Conservation (phyloP, 257 asterid species). For the Solanum chiquidenum region DNA sequence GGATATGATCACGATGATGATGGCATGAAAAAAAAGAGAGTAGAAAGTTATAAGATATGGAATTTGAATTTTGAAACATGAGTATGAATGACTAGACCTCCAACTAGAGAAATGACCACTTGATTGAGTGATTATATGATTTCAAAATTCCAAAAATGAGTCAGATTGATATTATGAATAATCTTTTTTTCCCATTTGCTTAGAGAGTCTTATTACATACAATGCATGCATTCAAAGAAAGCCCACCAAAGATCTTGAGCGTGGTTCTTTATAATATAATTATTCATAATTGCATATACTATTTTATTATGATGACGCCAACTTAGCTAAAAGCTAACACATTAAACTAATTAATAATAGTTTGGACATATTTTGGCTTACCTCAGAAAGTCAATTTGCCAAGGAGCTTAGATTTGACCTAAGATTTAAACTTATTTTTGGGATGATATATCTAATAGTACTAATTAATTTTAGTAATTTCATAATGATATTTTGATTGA, state of each 20-base stretch:
- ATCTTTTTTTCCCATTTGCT: not conserved
- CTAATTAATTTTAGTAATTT: too few species aligned
- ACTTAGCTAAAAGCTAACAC: not conserved
- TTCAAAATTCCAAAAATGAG: not conserved
- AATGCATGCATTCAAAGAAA: not conserved
- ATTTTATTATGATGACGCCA: not conserved
- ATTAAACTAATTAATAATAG: not conserved
- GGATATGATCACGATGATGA: conserved; percentile 2
- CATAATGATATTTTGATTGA: too few species aligned
- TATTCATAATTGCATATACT: not conserved
- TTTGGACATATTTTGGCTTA: not conserved
- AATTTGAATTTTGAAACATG: not conserved
- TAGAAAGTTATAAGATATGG: not conserved
- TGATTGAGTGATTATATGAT: not conserved
- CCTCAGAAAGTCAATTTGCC: not conserved
- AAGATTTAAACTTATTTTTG: not conserved
- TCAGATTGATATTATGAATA: not conserved
- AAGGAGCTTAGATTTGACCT: not conserved
- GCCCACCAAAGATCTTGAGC: conserved; percentile 9
- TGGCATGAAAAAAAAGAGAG: not conserved
- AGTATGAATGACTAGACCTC: conserved; percentile 26
- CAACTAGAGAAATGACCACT: conserved; percentile 10
- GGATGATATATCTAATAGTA: not conserved
- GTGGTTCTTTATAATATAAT: not conserved
- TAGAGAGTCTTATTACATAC: not conserved